phyloP scores from a whole-genome alignment of 1,284 basidiomycete species.

The Cutaneotrichosporon sp. region DNA sequence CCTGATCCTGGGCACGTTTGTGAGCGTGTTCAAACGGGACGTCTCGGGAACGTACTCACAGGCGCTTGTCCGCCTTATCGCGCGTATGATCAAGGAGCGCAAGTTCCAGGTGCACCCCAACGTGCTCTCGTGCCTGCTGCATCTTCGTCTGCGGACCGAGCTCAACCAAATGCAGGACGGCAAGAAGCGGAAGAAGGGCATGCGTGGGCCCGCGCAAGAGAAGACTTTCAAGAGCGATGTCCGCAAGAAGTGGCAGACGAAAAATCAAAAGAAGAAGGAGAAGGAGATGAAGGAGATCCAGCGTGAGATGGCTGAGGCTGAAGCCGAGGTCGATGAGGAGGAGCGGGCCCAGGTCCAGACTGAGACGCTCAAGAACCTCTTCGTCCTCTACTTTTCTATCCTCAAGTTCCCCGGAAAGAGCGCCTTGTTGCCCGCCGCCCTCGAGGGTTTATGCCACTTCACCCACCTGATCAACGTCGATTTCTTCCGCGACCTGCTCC shows the following conservation, averaged over 20 bases:
- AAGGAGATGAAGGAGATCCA: conserved; percentile 83
- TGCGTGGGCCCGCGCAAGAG: conserved; percentile 61
- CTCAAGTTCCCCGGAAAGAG: conserved; percentile 83
- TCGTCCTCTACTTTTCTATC: conserved; percentile 95
- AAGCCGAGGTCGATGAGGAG: conserved; percentile 90
- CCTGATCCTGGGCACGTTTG: conserved; percentile 75
- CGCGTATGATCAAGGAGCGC: conserved; percentile 94
- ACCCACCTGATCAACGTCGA: conserved; percentile 97
- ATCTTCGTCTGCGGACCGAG: conserved; percentile 85
- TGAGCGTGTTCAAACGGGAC: conserved; percentile 78
- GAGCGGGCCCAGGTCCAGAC: conserved; percentile 88
- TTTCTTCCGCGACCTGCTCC: conserved; percentile 94
- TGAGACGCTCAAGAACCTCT: conserved; percentile 95
- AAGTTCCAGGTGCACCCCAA: conserved; percentile 86
- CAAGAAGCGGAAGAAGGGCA: conserved; percentile 57
- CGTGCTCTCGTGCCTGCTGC: conserved; percentile 78
- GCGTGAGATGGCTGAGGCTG: conserved; percentile 88
- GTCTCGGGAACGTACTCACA: conserved; percentile 75
- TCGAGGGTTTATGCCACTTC: conserved; percentile 89
- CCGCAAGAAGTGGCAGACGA: conserved; percentile 70
- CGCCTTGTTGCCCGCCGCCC: conserved; percentile 78
- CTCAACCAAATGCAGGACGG: conserved; percentile 59
- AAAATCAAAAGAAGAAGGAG: conserved; percentile 74
- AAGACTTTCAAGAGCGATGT: conserved; percentile 64
- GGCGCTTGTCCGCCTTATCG: conserved; percentile 84